These are phyloP conservation scores for Kwoniella mangroviensis DNA, from an alignment of 768 basidiomycete species.

Conservation along the genomic window DNA sequence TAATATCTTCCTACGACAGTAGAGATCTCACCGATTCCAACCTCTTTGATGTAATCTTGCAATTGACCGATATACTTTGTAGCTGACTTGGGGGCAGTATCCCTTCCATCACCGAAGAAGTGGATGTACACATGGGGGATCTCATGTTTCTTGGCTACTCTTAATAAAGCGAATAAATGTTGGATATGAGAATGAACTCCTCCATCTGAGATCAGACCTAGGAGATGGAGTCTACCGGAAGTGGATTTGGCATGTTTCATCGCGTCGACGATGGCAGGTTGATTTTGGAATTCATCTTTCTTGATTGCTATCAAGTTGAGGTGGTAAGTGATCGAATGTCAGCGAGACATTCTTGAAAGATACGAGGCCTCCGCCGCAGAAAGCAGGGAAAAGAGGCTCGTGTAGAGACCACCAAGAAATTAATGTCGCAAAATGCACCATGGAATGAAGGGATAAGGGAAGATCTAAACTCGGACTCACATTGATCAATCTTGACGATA, in stretches of 20 bases:
- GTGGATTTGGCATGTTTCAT: constrained; percentile 78
- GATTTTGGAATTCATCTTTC: constrained; percentile 83
- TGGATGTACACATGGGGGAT: constrained; percentile 88
- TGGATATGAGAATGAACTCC: constrained; percentile 95
- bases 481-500: constrained; percentile 90
- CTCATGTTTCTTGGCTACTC: constrained; percentile 81
- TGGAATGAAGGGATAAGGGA: background rate
- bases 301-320: constrained; percentile 65
- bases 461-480: constrained; percentile 33
- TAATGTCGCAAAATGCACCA: no score
- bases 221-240: constrained; percentile 82
- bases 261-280: constrained; percentile 70
- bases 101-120: constrained; percentile 93
- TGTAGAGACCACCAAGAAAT: background rate
- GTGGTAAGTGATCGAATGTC: background rate
- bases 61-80: constrained; percentile 77
- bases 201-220: constrained; percentile 91
- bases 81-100: constrained; percentile 86
- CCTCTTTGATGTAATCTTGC: constrained; percentile 76
- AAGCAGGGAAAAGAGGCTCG: background rate
- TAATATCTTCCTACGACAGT: constrained; percentile 91
- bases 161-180: constrained; percentile 87
- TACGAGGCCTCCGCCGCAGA: background rate
- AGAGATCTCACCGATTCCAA: constrained; percentile 71
- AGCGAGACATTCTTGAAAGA: background rate